Evolutionary conservation across 208 protist species (phyloP), one percentile per base, ranked within the genome.

Genomic region (Endotrypanum monterogeii): DNA sequence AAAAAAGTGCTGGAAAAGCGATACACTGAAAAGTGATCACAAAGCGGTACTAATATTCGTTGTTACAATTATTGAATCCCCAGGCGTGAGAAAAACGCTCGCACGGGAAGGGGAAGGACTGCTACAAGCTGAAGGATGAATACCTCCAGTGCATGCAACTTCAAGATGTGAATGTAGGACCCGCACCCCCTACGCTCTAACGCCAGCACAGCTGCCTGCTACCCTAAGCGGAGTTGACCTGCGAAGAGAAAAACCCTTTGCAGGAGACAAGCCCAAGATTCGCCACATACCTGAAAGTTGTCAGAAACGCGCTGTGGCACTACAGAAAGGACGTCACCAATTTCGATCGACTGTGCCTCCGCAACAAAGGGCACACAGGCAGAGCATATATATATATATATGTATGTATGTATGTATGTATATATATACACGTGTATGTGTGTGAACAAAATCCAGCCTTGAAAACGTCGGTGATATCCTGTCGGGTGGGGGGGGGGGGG

Each of bases 301-400:
- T 18, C 48, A 84, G 61, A 55, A 79, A 76, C 23, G 32, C 46
- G 51, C 85, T 74, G 73, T 79, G 50, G 0, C 48, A 65, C 7
- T 80, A 80, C 20, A 79, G 75, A 32, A 85, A 55, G 75, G 85
- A 78, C 3, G 78, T 71, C 16, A 70, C 41, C 78, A 1, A 81
- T 83, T 65, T 83, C 77, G 44, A 74, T 74, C 25, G 62, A 71
- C 25, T 35, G 28, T 23, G 78, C 65, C 35, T 58, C 69, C 39
- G 72, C 61, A 74, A 85, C 73, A 25, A 83, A 66, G 41, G 50
- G 44, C 51, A 66, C 76, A 16, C 35, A 71, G 37, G 55, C n/a
- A n/a, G n/a, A n/a, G n/a, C n/a, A n/a, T n/a, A n/a, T n/a, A n/a
- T n/a, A n/a, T n/a, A n/a, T n/a, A n/a, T n/a, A n/a, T n/a, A n/a